Percentiles rank a stretch among this genome's conserved stretches.
Evolutionary conservation across 495 filamentous ascomycete genomes (phyloP).

Genomic region (Pyrenula massariospora): DNA sequence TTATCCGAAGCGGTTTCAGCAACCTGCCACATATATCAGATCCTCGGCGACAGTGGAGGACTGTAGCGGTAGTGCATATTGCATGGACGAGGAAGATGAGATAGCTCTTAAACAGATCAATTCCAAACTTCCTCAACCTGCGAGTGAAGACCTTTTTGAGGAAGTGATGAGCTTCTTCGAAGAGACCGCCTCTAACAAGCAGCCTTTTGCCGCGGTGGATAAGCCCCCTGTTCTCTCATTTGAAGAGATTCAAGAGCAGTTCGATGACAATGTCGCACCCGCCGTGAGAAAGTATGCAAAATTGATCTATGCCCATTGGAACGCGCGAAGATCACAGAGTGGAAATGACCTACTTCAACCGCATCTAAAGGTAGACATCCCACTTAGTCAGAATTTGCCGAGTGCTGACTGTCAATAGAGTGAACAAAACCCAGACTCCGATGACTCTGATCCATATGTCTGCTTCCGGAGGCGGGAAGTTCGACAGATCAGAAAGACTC

Average conservation of each 20-base stretch:
- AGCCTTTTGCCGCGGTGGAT: constrained; percentile 83
- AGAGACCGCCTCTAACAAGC: constrained; percentile 63
- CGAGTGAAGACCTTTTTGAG: constrained; percentile 85
- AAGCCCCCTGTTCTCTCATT: constrained; percentile 66
- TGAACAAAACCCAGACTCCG: constrained; percentile 82
- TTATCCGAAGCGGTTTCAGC: constrained; percentile 65
- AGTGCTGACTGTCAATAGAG: constrained; percentile 42
- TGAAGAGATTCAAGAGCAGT: constrained; percentile 65
- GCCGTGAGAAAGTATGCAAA: constrained; percentile 63
- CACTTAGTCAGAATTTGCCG: not conserved
- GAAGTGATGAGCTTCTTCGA: constrained; percentile 92
- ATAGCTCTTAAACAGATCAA: constrained; percentile 76
- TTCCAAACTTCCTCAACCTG: constrained; percentile 53
- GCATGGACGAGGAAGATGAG: constrained; percentile 85
- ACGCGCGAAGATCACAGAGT: constrained; percentile 47
- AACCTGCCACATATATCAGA: constrained; percentile 88
- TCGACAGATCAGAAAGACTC: constrained; percentile 86
- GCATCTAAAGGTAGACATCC: constrained; percentile 50
- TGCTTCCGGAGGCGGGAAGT: constrained; percentile 96
- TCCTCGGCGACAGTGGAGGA: constrained; percentile 98
- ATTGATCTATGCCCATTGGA: constrained; percentile 89
- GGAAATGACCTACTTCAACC: constrained; percentile 61
- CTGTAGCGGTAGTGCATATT: constrained; percentile 74
- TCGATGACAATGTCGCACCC: constrained; percentile 60
- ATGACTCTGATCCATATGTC: constrained; percentile 94